Conservation (phyloP, 441 rosid genomes). For the Populus hybrid region DNA sequence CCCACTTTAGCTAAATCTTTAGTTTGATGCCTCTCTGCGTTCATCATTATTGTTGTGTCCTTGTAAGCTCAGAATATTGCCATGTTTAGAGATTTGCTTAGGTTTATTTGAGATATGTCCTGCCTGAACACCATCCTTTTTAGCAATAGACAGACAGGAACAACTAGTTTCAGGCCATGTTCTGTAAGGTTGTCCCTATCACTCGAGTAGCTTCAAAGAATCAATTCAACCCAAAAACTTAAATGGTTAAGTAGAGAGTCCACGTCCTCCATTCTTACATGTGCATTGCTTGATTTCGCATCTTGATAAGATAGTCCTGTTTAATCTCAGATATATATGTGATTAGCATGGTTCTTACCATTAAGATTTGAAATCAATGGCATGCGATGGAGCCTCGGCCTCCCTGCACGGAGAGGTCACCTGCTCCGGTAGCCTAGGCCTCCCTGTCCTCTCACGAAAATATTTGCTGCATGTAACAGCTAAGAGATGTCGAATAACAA, state of each 20-base stretch:
- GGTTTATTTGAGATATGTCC: constrained; percentile 16
- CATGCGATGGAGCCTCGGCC: neutral
- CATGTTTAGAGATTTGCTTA: constrained; percentile 35
- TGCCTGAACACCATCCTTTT: constrained; percentile 15
- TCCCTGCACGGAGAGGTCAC: neutral
- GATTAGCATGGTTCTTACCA: neutral
- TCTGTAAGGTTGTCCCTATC: constrained; percentile 2
- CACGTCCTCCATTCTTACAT: too few species aligned
- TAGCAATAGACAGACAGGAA: neutral
- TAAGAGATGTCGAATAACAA: neutral
- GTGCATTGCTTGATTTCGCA: too few species aligned
- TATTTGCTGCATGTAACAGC: too few species aligned
- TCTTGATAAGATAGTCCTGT: too few species aligned
- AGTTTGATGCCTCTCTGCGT: constrained; percentile 34
- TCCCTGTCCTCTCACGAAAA: neutral
- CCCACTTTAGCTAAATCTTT: constrained; percentile 27
- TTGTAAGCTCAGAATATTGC: constrained; percentile 32
- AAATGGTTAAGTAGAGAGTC: too few species aligned
- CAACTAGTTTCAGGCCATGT: constrained; percentile 4
- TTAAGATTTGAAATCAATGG: neutral
- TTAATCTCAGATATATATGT: too few species aligned
- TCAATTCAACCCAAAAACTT: too few species aligned
- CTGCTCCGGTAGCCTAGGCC: constrained; percentile 1
- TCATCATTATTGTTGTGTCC: constrained; percentile 26
- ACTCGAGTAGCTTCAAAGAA: neutral